Evolutionary conservation across 1,284 basidiomycete genomes (phyloP), one percentile per base, ranked within the genome.

Genomic region (Veloboletus limbatus): DNA sequence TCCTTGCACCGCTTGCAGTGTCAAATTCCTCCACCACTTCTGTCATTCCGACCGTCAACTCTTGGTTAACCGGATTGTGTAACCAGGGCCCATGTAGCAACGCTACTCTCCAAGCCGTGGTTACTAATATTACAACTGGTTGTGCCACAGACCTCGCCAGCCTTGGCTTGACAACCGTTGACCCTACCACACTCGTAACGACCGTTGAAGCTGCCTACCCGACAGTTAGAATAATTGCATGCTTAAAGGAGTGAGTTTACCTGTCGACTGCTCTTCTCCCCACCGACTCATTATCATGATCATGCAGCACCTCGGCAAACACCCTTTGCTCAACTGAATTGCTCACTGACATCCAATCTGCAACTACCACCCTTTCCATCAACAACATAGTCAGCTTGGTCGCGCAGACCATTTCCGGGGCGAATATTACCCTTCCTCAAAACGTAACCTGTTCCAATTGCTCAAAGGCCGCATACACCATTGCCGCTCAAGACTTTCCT

Each of bases 41-140:
- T 2, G 49, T 85, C 38, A 66, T 85, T 32, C 54, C 60, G 3
- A 72, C 77, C 7, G 54, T 87, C 48, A 69, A 82, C 62, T 71
- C 38, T 30, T 85, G 82, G 84, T 63, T 86, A 44, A 70, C 66
- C 2, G 75, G 73, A 26, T 26, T 82, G 41, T 88, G 85, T 62
- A 52, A 69, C 24, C 68, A 71, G 38, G 61, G 69, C 3, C 63
- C 77, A n/a, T 88, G 85, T 65, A 74, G 67, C 49, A 82, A 85
- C 55, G 63, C 65, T 24, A 77, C 77, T 4, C 69, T 76, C 58
- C 62, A 73, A 13, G 56, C 67, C 8, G 65, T 85, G 27, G 54
- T 74, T 28, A 69, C 70, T 2, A 53, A 69, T 21, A 45, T 72
- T 37, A 76, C 76, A 1, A 54, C 57, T 14, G 81, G 80, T 16